Evolutionary conservation across 225 moss, liverwort and hornwort genomes (phyloP).

Genomic region (Physcomitrium patens): DNA sequence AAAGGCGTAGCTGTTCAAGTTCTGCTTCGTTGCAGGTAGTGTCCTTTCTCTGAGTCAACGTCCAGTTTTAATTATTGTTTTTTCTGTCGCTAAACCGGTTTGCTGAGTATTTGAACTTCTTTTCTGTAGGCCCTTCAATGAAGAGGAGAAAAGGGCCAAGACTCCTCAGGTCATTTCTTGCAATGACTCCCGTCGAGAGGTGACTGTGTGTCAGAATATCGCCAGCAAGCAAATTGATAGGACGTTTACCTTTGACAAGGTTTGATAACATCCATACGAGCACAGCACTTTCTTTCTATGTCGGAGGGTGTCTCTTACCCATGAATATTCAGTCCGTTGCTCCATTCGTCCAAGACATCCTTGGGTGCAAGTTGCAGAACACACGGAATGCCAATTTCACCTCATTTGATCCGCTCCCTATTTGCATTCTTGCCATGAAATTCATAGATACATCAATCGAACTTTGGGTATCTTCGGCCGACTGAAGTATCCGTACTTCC

Average conservation of each 20-base stretch:
- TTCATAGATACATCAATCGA: no score
- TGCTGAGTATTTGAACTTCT: background rate
- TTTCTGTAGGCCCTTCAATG: slow-evolving; percentile 68
- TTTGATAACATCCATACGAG: background rate
- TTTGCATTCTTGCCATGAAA: no score
- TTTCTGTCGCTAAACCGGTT: background rate
- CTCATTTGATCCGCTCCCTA: no score
- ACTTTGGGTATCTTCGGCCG: no score
- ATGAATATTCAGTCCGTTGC: background rate
- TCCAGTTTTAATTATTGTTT: background rate
- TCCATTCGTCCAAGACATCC: no score
- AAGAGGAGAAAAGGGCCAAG: slow-evolving; percentile 82
- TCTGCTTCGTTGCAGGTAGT: slow-evolving; percentile 51
- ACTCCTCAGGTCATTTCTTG: slow-evolving; percentile 89
- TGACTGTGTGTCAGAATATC: slow-evolving; percentile 77
- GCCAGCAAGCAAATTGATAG: slow-evolving; percentile 89
- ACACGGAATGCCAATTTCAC: no score
- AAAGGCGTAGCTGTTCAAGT: slow-evolving; percentile 78
- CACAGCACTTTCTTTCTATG: background rate
- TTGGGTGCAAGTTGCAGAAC: no score
- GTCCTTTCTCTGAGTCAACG: background rate
- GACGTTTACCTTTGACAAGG: slow-evolving; percentile 74
- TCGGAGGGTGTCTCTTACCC: no score
- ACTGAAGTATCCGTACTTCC: no score
- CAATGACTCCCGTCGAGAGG: slow-evolving; percentile 91